Evolutionary conservation across 352 stramenopile species (phyloP).

Genomic region (Phytophthora kernoviae): DNA sequence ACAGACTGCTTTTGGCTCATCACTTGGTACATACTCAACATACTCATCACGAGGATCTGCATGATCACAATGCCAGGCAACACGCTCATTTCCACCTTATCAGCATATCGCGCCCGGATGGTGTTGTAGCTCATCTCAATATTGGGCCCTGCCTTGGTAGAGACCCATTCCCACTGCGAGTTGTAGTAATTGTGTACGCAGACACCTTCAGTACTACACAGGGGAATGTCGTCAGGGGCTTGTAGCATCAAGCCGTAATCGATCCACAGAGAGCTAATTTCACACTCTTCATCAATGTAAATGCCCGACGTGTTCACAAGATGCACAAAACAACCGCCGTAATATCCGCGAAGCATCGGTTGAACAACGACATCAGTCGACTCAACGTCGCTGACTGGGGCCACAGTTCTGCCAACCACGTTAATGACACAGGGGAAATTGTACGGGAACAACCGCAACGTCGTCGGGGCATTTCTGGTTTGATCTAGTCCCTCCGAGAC

Average conservation of each 20-base stretch:
- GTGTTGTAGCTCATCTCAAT: constrained; percentile 31
- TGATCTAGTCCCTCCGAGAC: constrained; percentile 36
- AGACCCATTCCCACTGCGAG: constrained; percentile 37
- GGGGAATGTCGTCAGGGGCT: constrained; percentile 33
- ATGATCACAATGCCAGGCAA: constrained; percentile 39
- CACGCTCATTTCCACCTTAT: constrained; percentile 39
- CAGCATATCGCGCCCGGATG: constrained; percentile 29
- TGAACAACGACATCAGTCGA: constrained; percentile 27
- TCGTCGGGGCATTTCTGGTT: constrained; percentile 37
- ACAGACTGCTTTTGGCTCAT: constrained; percentile 41
- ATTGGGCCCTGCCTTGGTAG: constrained; percentile 10
- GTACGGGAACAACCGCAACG: constrained; percentile 38
- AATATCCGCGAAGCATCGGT: constrained; percentile 38
- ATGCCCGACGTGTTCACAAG: constrained; percentile 36
- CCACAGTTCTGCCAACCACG: constrained; percentile 19
- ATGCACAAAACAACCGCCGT: constrained; percentile 38
- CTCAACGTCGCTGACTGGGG: constrained; percentile 10
- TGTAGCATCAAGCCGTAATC: constrained; percentile 42
- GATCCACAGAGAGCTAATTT: constrained; percentile 33
- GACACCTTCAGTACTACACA: constrained; percentile 31
- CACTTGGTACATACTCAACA: constrained; percentile 40
- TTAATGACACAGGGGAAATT: constrained; percentile 40
- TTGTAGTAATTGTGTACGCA: constrained; percentile 46
- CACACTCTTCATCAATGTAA: constrained; percentile 32
- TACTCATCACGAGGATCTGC: constrained; percentile 40